These are phyloP conservation scores for Termitomyces sp. DNA, from an alignment of 768 basidiomycete species.

Conservation along the genomic window DNA sequence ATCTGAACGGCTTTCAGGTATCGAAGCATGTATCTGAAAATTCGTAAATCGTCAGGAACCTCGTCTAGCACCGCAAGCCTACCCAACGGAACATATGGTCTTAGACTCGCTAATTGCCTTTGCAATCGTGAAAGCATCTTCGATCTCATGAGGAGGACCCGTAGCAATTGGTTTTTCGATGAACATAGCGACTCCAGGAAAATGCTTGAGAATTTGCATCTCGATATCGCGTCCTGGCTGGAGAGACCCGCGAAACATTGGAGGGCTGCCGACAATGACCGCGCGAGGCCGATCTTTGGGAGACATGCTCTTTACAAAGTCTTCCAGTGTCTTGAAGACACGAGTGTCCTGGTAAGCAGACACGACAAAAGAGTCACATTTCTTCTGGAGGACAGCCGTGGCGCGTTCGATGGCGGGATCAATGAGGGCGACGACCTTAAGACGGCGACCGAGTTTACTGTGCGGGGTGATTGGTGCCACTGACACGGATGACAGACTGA, in stretches of 20 bases:
- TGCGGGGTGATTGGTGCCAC: slow-evolving; percentile 1
- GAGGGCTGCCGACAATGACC: slow-evolving; percentile 88
- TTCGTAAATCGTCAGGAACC: slow-evolving; percentile 4
- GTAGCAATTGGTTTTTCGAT: slow-evolving; percentile 93
- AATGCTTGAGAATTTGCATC: slow-evolving; percentile 79
- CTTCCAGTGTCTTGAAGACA: slow-evolving; percentile 81
- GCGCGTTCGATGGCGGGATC: slow-evolving; percentile 89
- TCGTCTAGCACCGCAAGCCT: slow-evolving; percentile 22
- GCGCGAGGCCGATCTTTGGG: slow-evolving; percentile 72
- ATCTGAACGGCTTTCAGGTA: slow-evolving; percentile 92
- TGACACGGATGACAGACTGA: slow-evolving; percentile 13
- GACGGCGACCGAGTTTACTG: slow-evolving; percentile 92
- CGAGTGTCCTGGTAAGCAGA: slow-evolving; percentile 91
- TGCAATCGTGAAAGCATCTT: slow-evolving; percentile 69
- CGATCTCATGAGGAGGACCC: slow-evolving; percentile 66
- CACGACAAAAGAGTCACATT: slow-evolving; percentile 90
- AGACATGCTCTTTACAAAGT: slow-evolving; percentile 72
- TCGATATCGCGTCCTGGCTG: slow-evolving; percentile 82
- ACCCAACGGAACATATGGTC: slow-evolving; percentile 89
- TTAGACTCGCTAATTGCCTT: slow-evolving; percentile 66
- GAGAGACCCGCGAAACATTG: slow-evolving; percentile 84
- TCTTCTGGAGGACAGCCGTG: slow-evolving; percentile 76
- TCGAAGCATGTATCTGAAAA: slow-evolving; percentile 82
- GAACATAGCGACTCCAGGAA: slow-evolving; percentile 88
- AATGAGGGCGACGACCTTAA: slow-evolving; percentile 93